A percentile compares a stretch with the other conserved stretches of the same genome.
phyloP scores from a whole-genome alignment of 164 flowering plant species.

The Brasenia schreberi region DNA sequence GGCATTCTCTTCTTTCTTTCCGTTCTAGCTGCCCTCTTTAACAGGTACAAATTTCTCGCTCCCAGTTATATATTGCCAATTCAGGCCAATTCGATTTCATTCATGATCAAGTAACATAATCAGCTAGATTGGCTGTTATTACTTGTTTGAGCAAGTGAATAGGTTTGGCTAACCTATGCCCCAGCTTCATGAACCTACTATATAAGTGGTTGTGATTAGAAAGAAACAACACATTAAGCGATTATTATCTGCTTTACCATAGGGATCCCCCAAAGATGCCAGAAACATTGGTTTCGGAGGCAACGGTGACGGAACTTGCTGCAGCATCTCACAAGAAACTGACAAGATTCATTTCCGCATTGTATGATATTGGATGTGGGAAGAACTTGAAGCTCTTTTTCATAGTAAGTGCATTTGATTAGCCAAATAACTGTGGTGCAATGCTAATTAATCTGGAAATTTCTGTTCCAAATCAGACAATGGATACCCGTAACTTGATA shows the following conservation, averaged over 20 bases:
- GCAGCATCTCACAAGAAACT: slow-evolving; percentile 22
- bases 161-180: too few species aligned
- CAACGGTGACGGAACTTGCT: slow-evolving; percentile 23
- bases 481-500: too few species aligned
- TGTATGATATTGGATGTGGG: slow-evolving; percentile 38
- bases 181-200: too few species aligned
- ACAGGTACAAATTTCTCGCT: slow-evolving; percentile 19
- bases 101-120: too few species aligned
- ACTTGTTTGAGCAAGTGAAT: too few species aligned
- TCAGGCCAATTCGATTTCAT: too few species aligned
- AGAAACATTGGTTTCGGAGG: slow-evolving; percentile 22
- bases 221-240: too few species aligned
- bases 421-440: neutral
- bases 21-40: slow-evolving; percentile 28
- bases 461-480: too few species aligned
- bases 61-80: too few species aligned
- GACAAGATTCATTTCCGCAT: slow-evolving; percentile 16
- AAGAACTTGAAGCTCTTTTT: slow-evolving; percentile 34
- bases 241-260: slow-evolving; percentile 1
- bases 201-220: too few species aligned
- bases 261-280: slow-evolving; percentile 52
- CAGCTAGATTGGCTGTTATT: too few species aligned
- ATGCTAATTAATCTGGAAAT: too few species aligned
- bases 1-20: slow-evolving; percentile 53
- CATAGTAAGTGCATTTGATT: slow-evolving; percentile 22